phyloP scores from a whole-genome alignment of 345 rosid genomes.

The Brassica nigra region DNA sequence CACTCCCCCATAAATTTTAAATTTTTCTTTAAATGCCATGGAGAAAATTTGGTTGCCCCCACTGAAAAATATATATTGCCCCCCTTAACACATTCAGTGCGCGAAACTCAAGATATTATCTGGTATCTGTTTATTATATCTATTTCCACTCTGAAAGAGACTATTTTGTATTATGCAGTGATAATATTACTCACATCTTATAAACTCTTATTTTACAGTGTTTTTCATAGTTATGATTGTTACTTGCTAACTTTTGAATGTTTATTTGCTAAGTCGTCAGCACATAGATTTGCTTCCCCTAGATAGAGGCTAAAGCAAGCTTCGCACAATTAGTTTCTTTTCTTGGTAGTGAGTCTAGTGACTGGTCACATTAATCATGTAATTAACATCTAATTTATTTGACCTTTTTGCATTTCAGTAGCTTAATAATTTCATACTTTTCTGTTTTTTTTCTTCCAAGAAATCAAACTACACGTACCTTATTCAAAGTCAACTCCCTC shows the following conservation, averaged over 20 bases:
- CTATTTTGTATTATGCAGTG: slow-evolving; percentile 16
- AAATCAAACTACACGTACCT: slow-evolving; percentile 21
- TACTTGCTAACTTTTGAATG: background rate
- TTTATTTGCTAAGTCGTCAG: slow-evolving; percentile 5
- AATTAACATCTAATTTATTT: slow-evolving; percentile 15
- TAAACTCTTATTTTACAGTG: background rate
- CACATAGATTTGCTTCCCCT: slow-evolving; percentile 16
- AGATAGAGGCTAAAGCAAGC: slow-evolving; percentile 15
- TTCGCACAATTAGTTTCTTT: slow-evolving; percentile 16
- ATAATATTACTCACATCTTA: background rate
- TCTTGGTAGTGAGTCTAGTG: slow-evolving; percentile 1
- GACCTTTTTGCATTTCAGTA: slow-evolving; percentile 28
- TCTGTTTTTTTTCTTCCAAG: background rate
- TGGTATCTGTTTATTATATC: slow-evolving; percentile 35
- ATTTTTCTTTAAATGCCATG: no score
- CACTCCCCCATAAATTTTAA: no score
- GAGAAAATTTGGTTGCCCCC: no score
- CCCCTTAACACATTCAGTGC: no score
- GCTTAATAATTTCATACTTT: slow-evolving; percentile 17
- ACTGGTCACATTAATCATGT: slow-evolving; percentile 22
- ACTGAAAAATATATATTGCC: no score
- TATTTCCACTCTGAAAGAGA: background rate
- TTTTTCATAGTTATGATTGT: background rate
- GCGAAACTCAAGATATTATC: background rate
- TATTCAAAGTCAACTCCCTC: slow-evolving; percentile 29